A percentile compares a stretch with the other conserved stretches of the same genome.
Conservation (phyloP, 2,329 filamentous ascomycete genomes). For the Ophiognomonia clavigignenti-juglandacearum region DNA sequence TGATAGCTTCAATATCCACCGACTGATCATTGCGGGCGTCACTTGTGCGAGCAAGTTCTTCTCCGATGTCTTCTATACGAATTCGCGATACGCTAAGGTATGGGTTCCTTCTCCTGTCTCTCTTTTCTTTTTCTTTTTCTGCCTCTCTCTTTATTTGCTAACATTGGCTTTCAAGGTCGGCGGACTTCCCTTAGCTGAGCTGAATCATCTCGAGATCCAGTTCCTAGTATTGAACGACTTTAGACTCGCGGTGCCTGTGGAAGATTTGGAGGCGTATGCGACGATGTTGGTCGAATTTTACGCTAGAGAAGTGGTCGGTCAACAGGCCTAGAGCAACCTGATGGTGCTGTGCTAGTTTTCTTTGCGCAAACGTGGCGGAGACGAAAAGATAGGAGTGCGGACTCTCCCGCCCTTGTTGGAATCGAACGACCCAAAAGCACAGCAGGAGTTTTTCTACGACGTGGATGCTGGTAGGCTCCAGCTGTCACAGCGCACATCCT, state of each 20-base stretch:
- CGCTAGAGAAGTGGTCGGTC: conserved; percentile 73
- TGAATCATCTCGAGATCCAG: conserved; percentile 94
- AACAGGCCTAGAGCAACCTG: conserved; percentile 19
- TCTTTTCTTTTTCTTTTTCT: not conserved
- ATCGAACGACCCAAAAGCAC: too few relatives aligned
- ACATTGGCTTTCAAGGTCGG: conserved; percentile 62
- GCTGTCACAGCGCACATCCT: too few relatives aligned
- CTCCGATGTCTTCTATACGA: conserved; percentile 97
- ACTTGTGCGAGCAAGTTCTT: conserved; percentile 99
- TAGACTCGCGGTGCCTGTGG: conserved; percentile 83
- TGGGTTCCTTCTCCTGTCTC: conserved; percentile 21
- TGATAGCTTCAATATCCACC: conserved; percentile 98
- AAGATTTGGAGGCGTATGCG: conserved; percentile 93
- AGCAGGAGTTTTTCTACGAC: too few relatives aligned
- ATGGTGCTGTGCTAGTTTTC: too few relatives aligned
- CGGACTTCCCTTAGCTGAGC: conserved; percentile 81
- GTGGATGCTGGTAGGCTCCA: too few relatives aligned
- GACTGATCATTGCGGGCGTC: conserved; percentile 91
- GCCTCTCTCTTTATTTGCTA: not conserved
- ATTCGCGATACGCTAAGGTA: conserved; percentile 98
- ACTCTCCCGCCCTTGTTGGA: too few relatives aligned
- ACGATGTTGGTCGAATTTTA: conserved; percentile 99
- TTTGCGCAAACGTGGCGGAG: too few relatives aligned
- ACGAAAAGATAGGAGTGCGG: too few relatives aligned
- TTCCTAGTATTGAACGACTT: conserved; percentile 96